A percentile compares a stretch with the other conserved stretches of the same genome.
phyloP scores from a whole-genome alignment of 352 stramenopile species.

The Pythium scleroteichum region DNA sequence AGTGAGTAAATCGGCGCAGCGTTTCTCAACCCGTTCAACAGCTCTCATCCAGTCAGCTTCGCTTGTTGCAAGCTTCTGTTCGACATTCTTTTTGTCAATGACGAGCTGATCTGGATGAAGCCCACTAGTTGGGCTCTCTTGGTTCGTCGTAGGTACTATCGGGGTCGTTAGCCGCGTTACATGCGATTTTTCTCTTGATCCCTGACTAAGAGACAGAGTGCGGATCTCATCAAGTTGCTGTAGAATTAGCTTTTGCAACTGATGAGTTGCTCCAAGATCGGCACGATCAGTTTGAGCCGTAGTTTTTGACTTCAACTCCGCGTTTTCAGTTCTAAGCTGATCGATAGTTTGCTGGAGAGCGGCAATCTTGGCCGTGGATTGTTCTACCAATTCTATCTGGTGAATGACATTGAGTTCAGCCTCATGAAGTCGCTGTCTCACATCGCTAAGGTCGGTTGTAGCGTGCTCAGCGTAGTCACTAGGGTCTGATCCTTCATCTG shows the following conservation, averaged over 20 bases:
- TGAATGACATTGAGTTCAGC: slow-evolving; percentile 12
- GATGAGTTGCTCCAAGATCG: slow-evolving; percentile 15
- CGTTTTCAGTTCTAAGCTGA: slow-evolving; percentile 1
- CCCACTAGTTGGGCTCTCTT: neutral
- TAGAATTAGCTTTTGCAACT: slow-evolving; percentile 24
- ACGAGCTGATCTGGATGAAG: slow-evolving; percentile 4
- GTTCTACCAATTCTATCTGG: neutral
- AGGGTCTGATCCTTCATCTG: slow-evolving; percentile 6
- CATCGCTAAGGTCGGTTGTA: neutral
- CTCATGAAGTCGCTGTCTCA: slow-evolving; percentile 12
- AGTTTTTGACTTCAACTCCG: slow-evolving; percentile 2
- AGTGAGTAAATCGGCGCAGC: slow-evolving; percentile 61
- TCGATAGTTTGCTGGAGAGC: neutral
- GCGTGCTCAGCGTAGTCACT: neutral
- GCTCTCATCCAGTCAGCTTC: slow-evolving; percentile 45
- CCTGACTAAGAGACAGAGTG: neutral
- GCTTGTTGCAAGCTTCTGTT: slow-evolving; percentile 33
- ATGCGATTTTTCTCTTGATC: slow-evolving; percentile 1
- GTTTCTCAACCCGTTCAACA: slow-evolving; percentile 55
- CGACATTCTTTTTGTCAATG: slow-evolving; percentile 27
- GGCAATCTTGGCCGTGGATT: neutral
- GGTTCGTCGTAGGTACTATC: neutral
- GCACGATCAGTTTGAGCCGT: neutral
- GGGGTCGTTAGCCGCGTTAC: slow-evolving; percentile 6
- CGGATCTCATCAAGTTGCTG: slow-evolving; percentile 23